A percentile compares a stretch with the other conserved stretches of the same genome.
phyloP scores from a whole-genome alignment of 164 flowering plant genomes.

The Stephania cephalantha region DNA sequence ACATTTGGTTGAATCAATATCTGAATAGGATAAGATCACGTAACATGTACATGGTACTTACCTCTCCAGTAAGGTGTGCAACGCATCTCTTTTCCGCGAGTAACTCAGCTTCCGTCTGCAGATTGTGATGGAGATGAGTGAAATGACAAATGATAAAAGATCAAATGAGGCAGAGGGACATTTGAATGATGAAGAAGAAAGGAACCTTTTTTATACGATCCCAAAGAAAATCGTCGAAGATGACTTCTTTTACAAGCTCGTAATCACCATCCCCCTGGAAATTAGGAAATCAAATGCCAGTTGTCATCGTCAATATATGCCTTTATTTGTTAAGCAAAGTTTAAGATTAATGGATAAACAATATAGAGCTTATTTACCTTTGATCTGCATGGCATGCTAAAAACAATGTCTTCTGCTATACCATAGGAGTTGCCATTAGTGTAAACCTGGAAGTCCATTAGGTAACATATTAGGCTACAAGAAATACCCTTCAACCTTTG shows the following conservation, averaged over 20 bases:
- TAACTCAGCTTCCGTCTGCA: constrained; percentile 87
- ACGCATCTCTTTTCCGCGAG: constrained; percentile 94
- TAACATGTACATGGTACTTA: constrained; percentile 11
- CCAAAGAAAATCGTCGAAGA: constrained; percentile 74
- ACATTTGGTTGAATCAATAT: neutral
- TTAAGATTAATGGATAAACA: neutral
- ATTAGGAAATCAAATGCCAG: neutral
- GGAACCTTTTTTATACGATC: constrained; percentile 64
- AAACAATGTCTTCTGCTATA: constrained; percentile 82
- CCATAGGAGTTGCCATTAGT: constrained; percentile 95
- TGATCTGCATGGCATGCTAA: constrained; percentile 99
- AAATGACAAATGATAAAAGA: neutral
- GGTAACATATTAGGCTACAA: constrained; percentile 11
- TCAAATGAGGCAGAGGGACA: neutral
- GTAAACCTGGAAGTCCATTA: constrained; percentile 55
- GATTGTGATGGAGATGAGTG: constrained; percentile 1
- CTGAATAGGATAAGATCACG: neutral
- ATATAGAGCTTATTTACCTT: constrained; percentile 35
- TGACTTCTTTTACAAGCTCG: constrained; percentile 75
- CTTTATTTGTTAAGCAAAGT: neutral
- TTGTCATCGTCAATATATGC: neutral
- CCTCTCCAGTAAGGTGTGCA: constrained; percentile 93
- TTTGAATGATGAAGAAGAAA: constrained; percentile 8
- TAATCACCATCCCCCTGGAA: constrained; percentile 89
- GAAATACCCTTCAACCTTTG: neutral